These are phyloP conservation scores for Coniochaeta sp. DNA, from an alignment of 2,329 filamentous ascomycete species.

Conservation along the genomic window DNA sequence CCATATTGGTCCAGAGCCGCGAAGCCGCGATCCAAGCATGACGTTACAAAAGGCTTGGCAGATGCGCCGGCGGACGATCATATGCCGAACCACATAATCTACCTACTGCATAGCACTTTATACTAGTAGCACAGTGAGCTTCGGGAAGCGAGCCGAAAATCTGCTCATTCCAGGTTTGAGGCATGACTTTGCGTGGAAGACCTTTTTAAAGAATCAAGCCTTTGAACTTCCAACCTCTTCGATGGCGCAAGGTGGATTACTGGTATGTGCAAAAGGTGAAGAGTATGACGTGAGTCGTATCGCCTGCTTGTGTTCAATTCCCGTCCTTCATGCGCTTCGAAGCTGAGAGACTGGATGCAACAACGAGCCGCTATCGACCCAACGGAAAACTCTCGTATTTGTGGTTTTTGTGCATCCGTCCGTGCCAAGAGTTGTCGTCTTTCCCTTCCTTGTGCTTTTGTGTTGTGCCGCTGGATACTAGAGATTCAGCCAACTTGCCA, in stretches of 20 bases:
- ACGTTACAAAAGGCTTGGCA: neutral
- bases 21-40: neutral
- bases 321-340: too few relatives aligned
- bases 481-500: too few relatives aligned
- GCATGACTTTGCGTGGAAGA: neutral
- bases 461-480: too few relatives aligned
- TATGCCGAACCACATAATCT: constrained; percentile 2
- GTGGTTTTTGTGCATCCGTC: too few relatives aligned
- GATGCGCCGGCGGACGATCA: neutral
- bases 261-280: neutral
- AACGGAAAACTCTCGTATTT: too few relatives aligned
- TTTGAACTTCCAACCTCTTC: neutral
- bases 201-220: neutral
- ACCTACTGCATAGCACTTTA: neutral
- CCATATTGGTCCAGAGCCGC: neutral
- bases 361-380: too few relatives aligned
- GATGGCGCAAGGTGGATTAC: neutral
- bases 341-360: too few relatives aligned
- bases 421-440: too few relatives aligned
- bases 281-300: neutral
- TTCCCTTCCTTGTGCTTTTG: too few relatives aligned
- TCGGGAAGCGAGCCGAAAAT: neutral
- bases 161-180: neutral
- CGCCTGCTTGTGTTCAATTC: too few relatives aligned
- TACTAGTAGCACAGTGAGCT: neutral